phyloP scores from a whole-genome alignment of 108 stramenopile genomes.

The Hondaea fermentalgiana region DNA sequence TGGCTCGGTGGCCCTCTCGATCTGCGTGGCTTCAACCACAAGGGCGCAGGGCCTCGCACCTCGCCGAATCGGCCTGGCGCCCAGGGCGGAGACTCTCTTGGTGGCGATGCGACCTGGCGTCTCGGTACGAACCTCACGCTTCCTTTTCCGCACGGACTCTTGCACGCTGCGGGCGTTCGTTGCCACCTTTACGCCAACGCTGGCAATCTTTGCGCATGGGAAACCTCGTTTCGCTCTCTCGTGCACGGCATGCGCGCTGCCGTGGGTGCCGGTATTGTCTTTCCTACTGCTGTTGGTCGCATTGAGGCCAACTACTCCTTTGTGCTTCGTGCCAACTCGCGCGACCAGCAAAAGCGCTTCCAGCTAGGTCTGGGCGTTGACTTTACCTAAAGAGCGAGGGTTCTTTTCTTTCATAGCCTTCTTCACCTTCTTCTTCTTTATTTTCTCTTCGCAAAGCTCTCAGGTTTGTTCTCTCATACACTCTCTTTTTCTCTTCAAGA shows the following conservation, averaged over 20 bases:
- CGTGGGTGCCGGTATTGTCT: slow-evolving; percentile 7
- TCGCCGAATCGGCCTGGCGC: neutral
- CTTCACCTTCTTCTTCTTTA: neutral
- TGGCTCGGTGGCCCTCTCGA: neutral
- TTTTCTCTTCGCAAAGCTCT: neutral
- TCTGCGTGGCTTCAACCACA: slow-evolving; percentile 11
- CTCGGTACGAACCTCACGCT: neutral
- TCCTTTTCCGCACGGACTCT: neutral
- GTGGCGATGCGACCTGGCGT: neutral
- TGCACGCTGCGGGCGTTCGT: neutral
- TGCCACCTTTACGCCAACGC: slow-evolving; percentile 18
- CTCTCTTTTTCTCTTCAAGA: neutral
- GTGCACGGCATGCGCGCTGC: neutral
- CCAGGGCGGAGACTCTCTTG: neutral
- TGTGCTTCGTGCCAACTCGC: neutral
- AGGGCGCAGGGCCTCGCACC: neutral
- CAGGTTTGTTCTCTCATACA: too few species aligned
- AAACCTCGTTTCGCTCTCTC: neutral
- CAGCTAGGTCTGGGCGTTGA: slow-evolving; percentile 11
- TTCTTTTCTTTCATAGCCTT: neutral
- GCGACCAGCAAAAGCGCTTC: slow-evolving; percentile 9
- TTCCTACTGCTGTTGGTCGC: neutral
- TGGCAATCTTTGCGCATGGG: neutral
- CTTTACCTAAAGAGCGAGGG: neutral
- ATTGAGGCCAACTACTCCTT: slow-evolving; percentile 15